Evolutionary conservation across 495 filamentous ascomycete species (phyloP).

Genomic region (Thermothielavioides terrestris): DNA sequence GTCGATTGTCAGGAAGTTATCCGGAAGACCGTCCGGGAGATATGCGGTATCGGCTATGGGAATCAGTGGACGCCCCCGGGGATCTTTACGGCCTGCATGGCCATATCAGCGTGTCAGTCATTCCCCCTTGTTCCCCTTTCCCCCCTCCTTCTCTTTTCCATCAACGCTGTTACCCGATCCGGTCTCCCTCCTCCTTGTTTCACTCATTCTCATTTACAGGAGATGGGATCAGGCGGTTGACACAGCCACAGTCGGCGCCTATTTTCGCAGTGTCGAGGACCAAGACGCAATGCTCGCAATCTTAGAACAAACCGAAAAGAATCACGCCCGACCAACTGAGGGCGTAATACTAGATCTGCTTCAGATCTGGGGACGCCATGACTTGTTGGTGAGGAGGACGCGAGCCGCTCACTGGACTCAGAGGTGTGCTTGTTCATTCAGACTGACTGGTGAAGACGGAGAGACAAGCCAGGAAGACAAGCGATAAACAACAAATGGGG

Average conservation of each 20-base stretch:
- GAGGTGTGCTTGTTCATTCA: too few species aligned
- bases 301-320: constrained; percentile 6
- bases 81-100: constrained; percentile 48
- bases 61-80: constrained; percentile 45
- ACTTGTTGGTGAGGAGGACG: too few species aligned
- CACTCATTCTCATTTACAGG: background rate
- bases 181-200: too few species aligned
- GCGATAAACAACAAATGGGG: too few species aligned
- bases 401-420: too few species aligned
- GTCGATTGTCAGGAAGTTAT: constrained; percentile 29
- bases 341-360: background rate
- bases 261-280: constrained; percentile 33
- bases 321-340: constrained; percentile 10
- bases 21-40: constrained; percentile 32
- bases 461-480: too few species aligned
- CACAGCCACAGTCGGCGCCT: constrained; percentile 37
- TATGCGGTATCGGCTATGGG: constrained; percentile 45
- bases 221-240: background rate
- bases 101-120: constrained; percentile 42
- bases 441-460: too few species aligned
- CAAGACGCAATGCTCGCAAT: constrained; percentile 21
- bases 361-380: background rate
- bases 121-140: background rate
- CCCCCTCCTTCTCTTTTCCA: too few species aligned
- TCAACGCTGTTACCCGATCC: too few species aligned